phyloP scores from a whole-genome alignment of 2,329 filamentous ascomycete species.

The Sporothrix dimorphospora region DNA sequence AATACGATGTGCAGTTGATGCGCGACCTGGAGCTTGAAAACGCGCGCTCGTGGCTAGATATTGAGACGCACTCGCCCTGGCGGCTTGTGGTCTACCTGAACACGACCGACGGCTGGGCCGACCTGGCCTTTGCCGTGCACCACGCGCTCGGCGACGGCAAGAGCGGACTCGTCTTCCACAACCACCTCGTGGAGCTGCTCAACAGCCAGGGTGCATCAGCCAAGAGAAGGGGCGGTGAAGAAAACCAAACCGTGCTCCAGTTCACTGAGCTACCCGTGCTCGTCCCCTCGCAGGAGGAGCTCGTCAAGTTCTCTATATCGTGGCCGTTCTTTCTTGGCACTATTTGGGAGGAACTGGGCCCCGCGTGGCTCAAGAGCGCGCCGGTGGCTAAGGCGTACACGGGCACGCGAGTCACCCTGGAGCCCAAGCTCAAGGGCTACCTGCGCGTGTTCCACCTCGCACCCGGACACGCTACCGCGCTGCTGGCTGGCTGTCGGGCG shows the following conservation, averaged over 20 bases:
- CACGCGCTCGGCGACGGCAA: slow-evolving; percentile 58
- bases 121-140: slow-evolving; percentile 55
- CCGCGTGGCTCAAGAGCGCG: slow-evolving; percentile 42
- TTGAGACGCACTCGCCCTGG: slow-evolving; percentile 52
- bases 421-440: slow-evolving; percentile 44
- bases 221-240: not conserved
- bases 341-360: slow-evolving; percentile 48
- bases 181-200: slow-evolving; percentile 49
- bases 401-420: slow-evolving; percentile 43
- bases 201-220: slow-evolving; percentile 33
- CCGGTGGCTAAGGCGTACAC: slow-evolving; percentile 43
- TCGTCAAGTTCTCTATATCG: slow-evolving; percentile 47
- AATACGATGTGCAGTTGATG: slow-evolving; percentile 42
- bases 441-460: slow-evolving; percentile 46
- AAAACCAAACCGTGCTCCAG: slow-evolving; percentile 37
- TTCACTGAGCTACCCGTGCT: slow-evolving; percentile 42
- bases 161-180: slow-evolving; percentile 54
- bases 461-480: slow-evolving; percentile 35
- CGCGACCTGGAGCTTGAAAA: slow-evolving; percentile 46
- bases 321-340: slow-evolving; percentile 46
- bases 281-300: slow-evolving; percentile 46
- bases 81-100: slow-evolving; percentile 46
- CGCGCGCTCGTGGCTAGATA: slow-evolving; percentile 47
- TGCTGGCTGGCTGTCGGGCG: slow-evolving; percentile 47
- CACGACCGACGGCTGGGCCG: slow-evolving; percentile 37